phyloP scores from a whole-genome alignment of 1,139 yeast species.

The Saccharomyces hybrid region DNA sequence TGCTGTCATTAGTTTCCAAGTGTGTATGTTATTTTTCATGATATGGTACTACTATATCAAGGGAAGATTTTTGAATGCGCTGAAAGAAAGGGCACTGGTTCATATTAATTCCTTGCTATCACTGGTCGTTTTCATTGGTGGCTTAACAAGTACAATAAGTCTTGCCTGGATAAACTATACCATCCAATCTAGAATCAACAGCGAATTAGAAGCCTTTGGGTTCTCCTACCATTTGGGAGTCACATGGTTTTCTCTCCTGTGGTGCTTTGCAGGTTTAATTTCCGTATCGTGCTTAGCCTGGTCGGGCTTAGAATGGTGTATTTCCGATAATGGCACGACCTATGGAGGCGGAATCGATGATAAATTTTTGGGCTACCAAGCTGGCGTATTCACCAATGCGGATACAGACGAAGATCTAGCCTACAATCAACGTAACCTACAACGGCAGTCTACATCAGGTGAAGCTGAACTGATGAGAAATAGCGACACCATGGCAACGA shows the following conservation, averaged over 20 bases:
- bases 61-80: slow-evolving; percentile 17
- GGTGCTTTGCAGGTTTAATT: slow-evolving; percentile 18
- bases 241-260: slow-evolving; percentile 23
- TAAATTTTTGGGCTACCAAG: slow-evolving; percentile 10
- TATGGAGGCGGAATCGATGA: slow-evolving; percentile 11
- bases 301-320: slow-evolving; percentile 33
- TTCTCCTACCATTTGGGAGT: slow-evolving; percentile 23
- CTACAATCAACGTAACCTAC: neutral
- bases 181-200: slow-evolving; percentile 16
- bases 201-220: slow-evolving; percentile 24
- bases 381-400: slow-evolving; percentile 9
- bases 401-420: neutral
- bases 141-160: slow-evolving; percentile 15
- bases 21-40: slow-evolving; percentile 12
- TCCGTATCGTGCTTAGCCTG: slow-evolving; percentile 23
- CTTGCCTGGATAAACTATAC: slow-evolving; percentile 17
- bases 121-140: slow-evolving; percentile 18
- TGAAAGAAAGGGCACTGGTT: slow-evolving; percentile 18
- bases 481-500: neutral
- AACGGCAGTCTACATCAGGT: neutral
- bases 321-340: slow-evolving; percentile 15
- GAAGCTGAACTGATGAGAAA: neutral
- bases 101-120: slow-evolving; percentile 23
- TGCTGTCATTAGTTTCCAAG: slow-evolving; percentile 11
- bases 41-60: slow-evolving; percentile 25